Evolutionary conservation across 2,329 filamentous ascomycete genomes (phyloP).

Genomic region (Zopfia rhizophila): DNA sequence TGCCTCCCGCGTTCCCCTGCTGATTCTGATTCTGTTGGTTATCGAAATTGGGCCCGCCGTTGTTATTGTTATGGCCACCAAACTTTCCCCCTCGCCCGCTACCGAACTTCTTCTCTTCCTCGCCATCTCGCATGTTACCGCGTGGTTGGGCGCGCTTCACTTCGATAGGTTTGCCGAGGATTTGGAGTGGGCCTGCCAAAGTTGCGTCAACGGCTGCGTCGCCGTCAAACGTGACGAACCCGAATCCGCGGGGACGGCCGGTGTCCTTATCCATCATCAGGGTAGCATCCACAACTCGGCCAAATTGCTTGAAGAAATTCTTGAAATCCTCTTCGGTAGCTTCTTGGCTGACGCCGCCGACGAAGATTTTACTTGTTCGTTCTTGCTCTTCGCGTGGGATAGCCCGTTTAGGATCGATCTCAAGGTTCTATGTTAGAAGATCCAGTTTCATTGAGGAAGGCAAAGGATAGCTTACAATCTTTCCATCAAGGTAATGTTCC

Average conservation of each 20-base stretch:
- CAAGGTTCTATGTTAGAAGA: constrained; percentile 25
- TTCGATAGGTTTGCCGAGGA: constrained; percentile 95
- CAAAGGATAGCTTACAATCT: constrained; percentile 79
- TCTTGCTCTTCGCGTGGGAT: constrained; percentile 98
- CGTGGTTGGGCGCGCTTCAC: constrained; percentile 98
- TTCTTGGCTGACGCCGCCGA: constrained; percentile 96
- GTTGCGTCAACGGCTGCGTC: constrained; percentile 95
- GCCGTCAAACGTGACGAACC: constrained; percentile 97
- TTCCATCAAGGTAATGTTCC: constrained; percentile 96
- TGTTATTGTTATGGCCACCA: constrained; percentile 39
- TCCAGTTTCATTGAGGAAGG: constrained; percentile 23
- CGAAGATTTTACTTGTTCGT: constrained; percentile 98
- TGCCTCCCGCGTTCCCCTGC: constrained; percentile 45
- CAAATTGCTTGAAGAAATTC: constrained; percentile 96
- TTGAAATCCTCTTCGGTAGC: constrained; percentile 96
- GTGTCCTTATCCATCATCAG: constrained; percentile 99
- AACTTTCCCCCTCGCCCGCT: constrained; percentile 48
- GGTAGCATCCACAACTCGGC: constrained; percentile 94
- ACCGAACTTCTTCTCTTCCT: constrained; percentile 69
- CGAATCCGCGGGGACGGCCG: constrained; percentile 93
- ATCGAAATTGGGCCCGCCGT: constrained; percentile 56
- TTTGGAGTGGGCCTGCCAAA: constrained; percentile 84
- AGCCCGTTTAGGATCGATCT: constrained; percentile 98
- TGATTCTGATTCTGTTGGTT: constrained; percentile 61
- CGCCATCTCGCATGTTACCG: constrained; percentile 92